Conservation (phyloP, 2,329 filamentous ascomycete genomes). For the Aspergillus sp. region DNA sequence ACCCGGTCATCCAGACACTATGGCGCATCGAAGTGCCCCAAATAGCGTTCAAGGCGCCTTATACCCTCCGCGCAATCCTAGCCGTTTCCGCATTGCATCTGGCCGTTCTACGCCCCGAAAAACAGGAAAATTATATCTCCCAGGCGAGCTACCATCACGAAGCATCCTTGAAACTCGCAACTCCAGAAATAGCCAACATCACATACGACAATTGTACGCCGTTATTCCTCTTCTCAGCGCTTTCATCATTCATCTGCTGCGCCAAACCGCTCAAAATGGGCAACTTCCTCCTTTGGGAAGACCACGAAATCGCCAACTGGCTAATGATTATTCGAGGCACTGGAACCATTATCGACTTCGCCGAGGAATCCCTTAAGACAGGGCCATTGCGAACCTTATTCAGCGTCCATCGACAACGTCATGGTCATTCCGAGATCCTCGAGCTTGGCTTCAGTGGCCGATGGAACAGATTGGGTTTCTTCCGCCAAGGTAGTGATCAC, state of each 20-base stretch:
- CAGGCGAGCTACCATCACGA: constrained; percentile 43
- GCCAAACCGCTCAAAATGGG: constrained; percentile 37
- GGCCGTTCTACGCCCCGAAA: constrained; percentile 41
- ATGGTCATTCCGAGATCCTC: not conserved
- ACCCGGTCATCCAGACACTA: constrained; percentile 46
- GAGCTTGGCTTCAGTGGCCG: constrained; percentile 22
- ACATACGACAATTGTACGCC: constrained; percentile 37
- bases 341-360: constrained; percentile 34
- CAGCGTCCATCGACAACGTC: not conserved
- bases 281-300: constrained; percentile 40
- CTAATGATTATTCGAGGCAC: constrained; percentile 41
- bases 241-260: constrained; percentile 43
- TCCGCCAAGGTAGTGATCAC: not conserved
- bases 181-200: constrained; percentile 37
- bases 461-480: constrained; percentile 12
- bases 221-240: constrained; percentile 44
- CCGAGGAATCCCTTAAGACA: constrained; percentile 22
- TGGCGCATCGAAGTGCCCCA: constrained; percentile 53
- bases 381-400: constrained; percentile 21
- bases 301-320: constrained; percentile 42
- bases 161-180: constrained; percentile 33
- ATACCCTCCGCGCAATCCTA: constrained; percentile 53
- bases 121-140: constrained; percentile 42
- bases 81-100: constrained; percentile 55
- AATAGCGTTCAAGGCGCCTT: constrained; percentile 51